Base-by-base conservation (phyloP, 257 asterid species). In the Nicotiana knightiana region DNA sequence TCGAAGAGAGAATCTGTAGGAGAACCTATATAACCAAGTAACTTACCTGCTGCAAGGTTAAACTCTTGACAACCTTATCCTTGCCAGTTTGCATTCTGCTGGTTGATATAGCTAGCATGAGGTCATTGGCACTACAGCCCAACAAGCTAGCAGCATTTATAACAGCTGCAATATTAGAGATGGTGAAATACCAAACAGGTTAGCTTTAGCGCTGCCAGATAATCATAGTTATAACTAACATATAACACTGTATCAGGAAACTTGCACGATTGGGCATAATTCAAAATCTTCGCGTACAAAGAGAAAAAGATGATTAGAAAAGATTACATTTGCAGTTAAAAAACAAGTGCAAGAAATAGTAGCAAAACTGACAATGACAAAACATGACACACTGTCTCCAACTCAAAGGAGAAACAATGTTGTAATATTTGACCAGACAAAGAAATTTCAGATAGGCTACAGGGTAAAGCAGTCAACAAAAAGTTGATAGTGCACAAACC, bases 71-170 rank as follows among this genome's bases (percentile, higher is more conserved):
- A 59, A 93, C 93, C 81, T 88, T 87, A 80, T 93, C 99, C 82
- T 89, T 91, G 64, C 97, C 96, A 76, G 92, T 92, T 86, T 89
- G 94, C 87, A 94, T 87, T 84, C 81, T 85, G 77, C 77, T 89
- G 43, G 92, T 92, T 67, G 99, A 93, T 83, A 96, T 87, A 86
- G 92, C 91, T 85, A 83, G 86, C 84, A 87, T 88, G 85, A 96
- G 92, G 83, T 94, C 98, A 84, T 89, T 83, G 81, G 82, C 83
- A 87, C 87, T 83, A 88, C 98, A 96, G 76, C 99, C 99, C 58
- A 96, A 87, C 90, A 96, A 90, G 88, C 86, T 81, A 82, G 94
- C 92, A 86, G 97, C 93, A 86, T 88, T 89, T 86, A 83, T 80
- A 82, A 93, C 88, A 79, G 99, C 99, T 96, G 95, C 86, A 84